Evolutionary conservation across 2,329 filamentous ascomycete genomes (phyloP).

Genomic region (Pezicula radicicola): DNA sequence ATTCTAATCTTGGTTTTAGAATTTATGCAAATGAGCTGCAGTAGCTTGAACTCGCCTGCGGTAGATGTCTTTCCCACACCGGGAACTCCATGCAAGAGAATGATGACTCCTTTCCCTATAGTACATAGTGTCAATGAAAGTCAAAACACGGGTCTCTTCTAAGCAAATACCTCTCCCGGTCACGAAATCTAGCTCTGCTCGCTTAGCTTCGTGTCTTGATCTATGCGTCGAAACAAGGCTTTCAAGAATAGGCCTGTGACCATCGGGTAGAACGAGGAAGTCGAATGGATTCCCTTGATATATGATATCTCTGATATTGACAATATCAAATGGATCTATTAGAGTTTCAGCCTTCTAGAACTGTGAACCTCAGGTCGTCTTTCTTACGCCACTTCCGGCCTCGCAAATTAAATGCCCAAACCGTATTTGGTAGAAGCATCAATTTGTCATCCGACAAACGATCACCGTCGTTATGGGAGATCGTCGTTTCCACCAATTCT

Average conservation of each 20-base stretch:
- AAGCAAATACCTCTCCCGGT: too few species aligned
- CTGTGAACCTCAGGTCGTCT: too few species aligned
- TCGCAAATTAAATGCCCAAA: background rate
- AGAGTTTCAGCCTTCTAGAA: background rate
- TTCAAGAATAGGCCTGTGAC: background rate
- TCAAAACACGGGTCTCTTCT: too few species aligned
- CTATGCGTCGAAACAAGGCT: background rate
- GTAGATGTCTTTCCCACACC: slow-evolving; percentile 47
- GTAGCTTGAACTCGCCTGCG: slow-evolving; percentile 19
- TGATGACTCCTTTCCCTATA: slow-evolving; percentile 46
- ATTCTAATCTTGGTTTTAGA: background rate
- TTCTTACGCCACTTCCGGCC: background rate
- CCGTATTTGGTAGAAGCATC: background rate
- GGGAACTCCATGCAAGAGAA: slow-evolving; percentile 42
- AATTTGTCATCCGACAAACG: background rate
- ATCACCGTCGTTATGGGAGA: background rate
- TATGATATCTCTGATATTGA: background rate
- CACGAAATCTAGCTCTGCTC: too few species aligned
- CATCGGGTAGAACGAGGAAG: background rate
- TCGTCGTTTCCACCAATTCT: background rate
- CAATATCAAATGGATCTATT: background rate
- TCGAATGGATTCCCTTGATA: background rate
- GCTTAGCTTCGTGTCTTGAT: too few species aligned
- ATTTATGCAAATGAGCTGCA: background rate
- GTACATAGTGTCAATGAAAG: too few species aligned